Conservation (phyloP, 805 yeast genomes). For the Lipomyces spencermartinsiae region DNA sequence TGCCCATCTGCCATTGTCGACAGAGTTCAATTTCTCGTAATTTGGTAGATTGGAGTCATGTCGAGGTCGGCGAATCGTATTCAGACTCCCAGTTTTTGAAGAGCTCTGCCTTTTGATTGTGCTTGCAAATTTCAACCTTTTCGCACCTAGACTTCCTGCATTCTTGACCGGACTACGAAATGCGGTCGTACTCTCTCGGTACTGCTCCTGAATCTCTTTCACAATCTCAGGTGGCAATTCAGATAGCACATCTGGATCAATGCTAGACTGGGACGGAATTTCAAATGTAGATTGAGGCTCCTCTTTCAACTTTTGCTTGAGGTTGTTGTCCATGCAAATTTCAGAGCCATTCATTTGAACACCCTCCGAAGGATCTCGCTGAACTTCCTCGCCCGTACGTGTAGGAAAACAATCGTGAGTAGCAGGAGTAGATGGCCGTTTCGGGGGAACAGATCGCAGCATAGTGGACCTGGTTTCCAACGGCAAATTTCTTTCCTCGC, state of each 20-base stretch:
- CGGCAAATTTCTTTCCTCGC: not conserved
- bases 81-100: not conserved
- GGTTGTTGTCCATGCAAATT: not conserved
- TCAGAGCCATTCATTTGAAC: conserved; percentile 18
- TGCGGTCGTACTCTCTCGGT: not conserved
- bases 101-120: not conserved
- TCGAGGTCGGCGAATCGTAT: not conserved
- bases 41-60: not conserved
- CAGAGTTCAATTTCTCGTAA: not conserved
- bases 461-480: not conserved
- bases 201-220: conserved; percentile 54
- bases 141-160: not conserved
- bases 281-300: not conserved
- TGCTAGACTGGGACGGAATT: conserved; percentile 42
- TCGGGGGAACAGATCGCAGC: not conserved
- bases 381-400: conserved; percentile 44
- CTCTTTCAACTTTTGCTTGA: not conserved
- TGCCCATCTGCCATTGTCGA: not conserved
- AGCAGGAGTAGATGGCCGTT: not conserved
- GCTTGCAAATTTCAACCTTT: not conserved
- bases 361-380: conserved; percentile 42
- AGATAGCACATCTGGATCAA: conserved; percentile 70
- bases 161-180: not conserved
- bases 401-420: conserved; percentile 44
- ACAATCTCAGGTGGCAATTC: conserved; percentile 71